phyloP scores from a whole-genome alignment of 352 stramenopile genomes.

The Phytopythium montanum region DNA sequence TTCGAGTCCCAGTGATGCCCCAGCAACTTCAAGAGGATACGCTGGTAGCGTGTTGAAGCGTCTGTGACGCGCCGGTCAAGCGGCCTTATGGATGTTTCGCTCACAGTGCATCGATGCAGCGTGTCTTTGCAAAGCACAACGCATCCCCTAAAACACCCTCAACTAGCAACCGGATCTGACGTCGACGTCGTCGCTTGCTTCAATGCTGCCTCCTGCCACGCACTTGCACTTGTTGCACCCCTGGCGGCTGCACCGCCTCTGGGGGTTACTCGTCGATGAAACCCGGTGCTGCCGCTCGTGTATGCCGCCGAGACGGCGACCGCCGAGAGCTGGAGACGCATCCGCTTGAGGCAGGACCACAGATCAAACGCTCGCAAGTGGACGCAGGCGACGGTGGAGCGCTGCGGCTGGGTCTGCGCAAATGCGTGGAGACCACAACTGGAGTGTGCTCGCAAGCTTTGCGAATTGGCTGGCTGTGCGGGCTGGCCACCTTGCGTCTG shows the following conservation, averaged over 20 bases:
- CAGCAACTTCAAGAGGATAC: conserved; percentile 1
- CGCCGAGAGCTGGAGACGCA: not conserved
- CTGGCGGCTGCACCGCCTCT: not conserved
- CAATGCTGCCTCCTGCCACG: no score
- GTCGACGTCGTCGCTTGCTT: not conserved
- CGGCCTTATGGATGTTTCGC: not conserved
- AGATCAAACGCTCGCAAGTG: not conserved
- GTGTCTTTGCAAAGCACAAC: conserved; percentile 6
- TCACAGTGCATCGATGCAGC: not conserved
- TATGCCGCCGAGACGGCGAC: not conserved
- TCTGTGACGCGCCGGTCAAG: not conserved
- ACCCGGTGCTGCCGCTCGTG: not conserved
- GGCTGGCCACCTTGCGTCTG: conserved; percentile 7
- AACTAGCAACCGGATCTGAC: conserved; percentile 4
- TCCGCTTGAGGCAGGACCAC: not conserved
- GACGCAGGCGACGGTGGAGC: no score
- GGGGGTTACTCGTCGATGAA: not conserved
- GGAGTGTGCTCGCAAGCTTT: not conserved
- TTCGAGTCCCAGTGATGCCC: no score
- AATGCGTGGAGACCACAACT: no score
- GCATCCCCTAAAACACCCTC: not conserved
- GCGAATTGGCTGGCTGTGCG: not conserved
- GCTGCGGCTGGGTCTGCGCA: no score
- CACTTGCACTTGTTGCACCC: no score
- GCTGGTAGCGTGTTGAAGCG: conserved; percentile 1